phyloP scores from a whole-genome alignment of 306 rosid species.

The Prinsepia uniflora region DNA sequence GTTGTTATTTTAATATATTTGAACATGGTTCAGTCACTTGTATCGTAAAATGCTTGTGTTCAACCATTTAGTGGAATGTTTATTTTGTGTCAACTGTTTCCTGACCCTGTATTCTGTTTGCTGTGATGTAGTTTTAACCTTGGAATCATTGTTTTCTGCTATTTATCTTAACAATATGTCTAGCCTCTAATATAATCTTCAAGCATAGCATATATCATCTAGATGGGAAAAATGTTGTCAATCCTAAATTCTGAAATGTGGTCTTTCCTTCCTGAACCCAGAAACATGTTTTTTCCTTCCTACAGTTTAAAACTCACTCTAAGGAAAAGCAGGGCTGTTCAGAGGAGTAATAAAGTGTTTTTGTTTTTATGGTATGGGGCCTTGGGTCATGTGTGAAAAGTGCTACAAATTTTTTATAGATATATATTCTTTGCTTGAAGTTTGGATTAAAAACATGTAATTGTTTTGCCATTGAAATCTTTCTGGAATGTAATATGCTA shows the following conservation, averaged over 20 bases:
- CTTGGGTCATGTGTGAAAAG: not conserved
- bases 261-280: not conserved
- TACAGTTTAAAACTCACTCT: not conserved
- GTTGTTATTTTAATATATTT: not conserved
- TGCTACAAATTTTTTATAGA: not conserved
- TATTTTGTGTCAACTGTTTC: not conserved
- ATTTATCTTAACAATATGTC: not conserved
- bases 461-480: conserved; percentile 9
- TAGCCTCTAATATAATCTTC: not conserved
- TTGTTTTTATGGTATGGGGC: not conserved
- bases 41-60: not conserved
- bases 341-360: not conserved
- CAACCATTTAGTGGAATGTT: not conserved
- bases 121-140: conserved; percentile 1
- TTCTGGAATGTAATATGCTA: conserved; percentile 20
- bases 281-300: not conserved
- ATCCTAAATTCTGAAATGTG: not conserved
- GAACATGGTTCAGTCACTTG: not conserved
- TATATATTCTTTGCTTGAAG: not conserved
- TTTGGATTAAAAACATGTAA: not conserved
- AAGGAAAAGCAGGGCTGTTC: not conserved
- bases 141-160: not conserved
- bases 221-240: not conserved
- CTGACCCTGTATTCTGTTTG: not conserved
- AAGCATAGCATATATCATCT: not conserved